phyloP scores from a whole-genome alignment of 2,329 filamentous ascomycete genomes.

The Coniochaeta pulveracea region DNA sequence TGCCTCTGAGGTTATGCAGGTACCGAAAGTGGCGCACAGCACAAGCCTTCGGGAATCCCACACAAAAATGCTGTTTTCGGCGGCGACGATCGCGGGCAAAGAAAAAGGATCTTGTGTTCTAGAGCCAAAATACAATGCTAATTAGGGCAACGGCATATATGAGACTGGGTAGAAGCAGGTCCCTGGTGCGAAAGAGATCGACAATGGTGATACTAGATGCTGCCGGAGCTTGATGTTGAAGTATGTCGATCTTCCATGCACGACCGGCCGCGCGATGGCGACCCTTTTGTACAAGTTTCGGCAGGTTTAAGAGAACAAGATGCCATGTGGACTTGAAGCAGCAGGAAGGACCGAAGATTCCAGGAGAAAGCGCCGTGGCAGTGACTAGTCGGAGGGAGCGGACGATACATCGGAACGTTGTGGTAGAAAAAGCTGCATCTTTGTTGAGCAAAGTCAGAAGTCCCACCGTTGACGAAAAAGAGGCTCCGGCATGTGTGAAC shows the following conservation, averaged over 20 bases:
- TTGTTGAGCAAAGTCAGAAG: slow-evolving; percentile 1
- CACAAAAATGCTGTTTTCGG: too few species aligned
- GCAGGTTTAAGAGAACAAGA: background rate
- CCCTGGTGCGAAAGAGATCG: slow-evolving; percentile 2
- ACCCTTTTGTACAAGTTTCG: slow-evolving; percentile 3
- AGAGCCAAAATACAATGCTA: too few species aligned
- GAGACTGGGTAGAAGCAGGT: slow-evolving; percentile 1
- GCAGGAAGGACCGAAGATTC: background rate
- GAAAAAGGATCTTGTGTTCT: too few species aligned
- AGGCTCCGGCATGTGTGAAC: background rate
- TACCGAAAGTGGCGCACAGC: too few species aligned
- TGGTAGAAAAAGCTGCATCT: background rate
- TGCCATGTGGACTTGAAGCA: slow-evolving; percentile 3
- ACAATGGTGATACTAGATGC: slow-evolving; percentile 2
- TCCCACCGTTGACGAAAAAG: background rate
- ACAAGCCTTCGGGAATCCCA: too few species aligned
- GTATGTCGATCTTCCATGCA: background rate
- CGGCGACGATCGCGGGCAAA: too few species aligned
- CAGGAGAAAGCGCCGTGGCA: too few species aligned
- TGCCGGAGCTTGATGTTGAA: slow-evolving; percentile 1
- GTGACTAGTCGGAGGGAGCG: too few species aligned
- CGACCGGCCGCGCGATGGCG: slow-evolving; percentile 1
- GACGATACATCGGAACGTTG: too few species aligned
- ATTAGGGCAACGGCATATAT: too few species aligned
- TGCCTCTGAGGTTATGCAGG: too few species aligned